Evolutionary conservation across 192 early-diverging fungal species (phyloP).

Genomic region (Coemansia furcata): DNA sequence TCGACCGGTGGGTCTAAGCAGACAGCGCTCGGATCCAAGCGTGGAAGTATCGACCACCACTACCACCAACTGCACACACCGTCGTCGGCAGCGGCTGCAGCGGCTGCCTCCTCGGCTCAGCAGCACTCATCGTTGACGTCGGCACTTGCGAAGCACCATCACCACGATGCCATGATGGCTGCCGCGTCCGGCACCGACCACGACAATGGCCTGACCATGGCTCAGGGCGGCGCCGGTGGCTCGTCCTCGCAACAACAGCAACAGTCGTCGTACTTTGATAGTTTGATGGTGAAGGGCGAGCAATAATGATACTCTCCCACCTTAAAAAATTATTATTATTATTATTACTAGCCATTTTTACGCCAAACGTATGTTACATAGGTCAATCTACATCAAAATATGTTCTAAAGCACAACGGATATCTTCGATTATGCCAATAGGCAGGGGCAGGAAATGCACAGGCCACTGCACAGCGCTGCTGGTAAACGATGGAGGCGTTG

Average conservation of each 20-base stretch:
- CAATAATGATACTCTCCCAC: conserved; percentile 15
- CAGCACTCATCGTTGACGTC: conserved; percentile 30
- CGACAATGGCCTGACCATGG: conserved; percentile 13
- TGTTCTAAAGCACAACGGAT: conserved; percentile 21
- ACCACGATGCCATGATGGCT: not conserved
- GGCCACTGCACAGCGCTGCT: conserved; percentile 14
- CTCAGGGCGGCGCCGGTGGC: not conserved
- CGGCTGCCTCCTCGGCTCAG: not conserved
- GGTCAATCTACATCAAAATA: conserved; percentile 1
- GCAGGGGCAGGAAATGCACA: conserved; percentile 31
- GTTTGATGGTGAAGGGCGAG: conserved; percentile 40
- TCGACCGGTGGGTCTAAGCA: conserved; percentile 1
- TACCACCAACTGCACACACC: conserved; percentile 32
- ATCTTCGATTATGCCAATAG: conserved; percentile 25
- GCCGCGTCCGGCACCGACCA: conserved; percentile 13
- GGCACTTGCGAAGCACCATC: conserved; percentile 12
- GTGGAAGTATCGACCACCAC: conserved; percentile 50
- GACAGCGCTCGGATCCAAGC: conserved; percentile 31
- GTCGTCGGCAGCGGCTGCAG: conserved; percentile 16
- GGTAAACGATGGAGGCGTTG: not conserved
- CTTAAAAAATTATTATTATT: conserved; percentile 2
- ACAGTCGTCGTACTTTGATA: conserved; percentile 44
- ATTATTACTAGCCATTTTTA: conserved; percentile 6
- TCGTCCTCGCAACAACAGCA: conserved; percentile 33
- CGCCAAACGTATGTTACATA: not conserved